These are phyloP conservation scores for Chlamydomonas schloesseri DNA, from an alignment of 139 green algal genomes.

Conservation along the genomic window DNA sequence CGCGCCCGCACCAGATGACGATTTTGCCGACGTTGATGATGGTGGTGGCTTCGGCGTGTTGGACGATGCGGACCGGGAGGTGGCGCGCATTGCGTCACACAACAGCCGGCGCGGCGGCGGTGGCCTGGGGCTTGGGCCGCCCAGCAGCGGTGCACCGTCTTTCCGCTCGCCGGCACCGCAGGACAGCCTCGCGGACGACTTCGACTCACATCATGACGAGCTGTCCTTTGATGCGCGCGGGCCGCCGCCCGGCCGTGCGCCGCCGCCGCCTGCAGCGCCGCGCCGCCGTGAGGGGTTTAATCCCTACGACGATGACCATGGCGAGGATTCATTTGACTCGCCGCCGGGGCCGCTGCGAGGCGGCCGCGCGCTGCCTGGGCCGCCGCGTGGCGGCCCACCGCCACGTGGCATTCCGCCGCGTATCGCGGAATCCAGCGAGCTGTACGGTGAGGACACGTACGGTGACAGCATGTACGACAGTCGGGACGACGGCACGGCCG, in stretches of 20 bases:
- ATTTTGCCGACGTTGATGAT: background rate
- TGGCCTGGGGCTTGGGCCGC: background rate
- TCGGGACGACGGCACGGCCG: background rate
- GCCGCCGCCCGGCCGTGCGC: background rate
- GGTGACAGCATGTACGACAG: background rate
- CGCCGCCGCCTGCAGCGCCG: too few species aligned
- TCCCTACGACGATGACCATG: background rate
- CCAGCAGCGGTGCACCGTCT: background rate
- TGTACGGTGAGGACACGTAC: background rate
- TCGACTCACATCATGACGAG: background rate
- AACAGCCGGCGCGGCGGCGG: background rate
- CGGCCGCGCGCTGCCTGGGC: background rate
- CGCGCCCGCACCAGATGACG: background rate
- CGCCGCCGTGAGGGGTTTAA: background rate
- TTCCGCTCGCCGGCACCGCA: background rate
- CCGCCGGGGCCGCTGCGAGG: background rate
- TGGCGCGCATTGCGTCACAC: background rate
- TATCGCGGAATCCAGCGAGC: background rate
- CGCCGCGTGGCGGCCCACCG: background rate
- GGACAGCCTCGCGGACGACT: conserved; percentile 7
- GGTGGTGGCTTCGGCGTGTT: background rate
- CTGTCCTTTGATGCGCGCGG: background rate
- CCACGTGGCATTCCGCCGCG: conserved; percentile 20
- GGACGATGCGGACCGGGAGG: background rate
- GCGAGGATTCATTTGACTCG: conserved; percentile 4